phyloP scores from a whole-genome alignment of 2,329 filamentous ascomycete species.

The Colletotrichum trifolii region DNA sequence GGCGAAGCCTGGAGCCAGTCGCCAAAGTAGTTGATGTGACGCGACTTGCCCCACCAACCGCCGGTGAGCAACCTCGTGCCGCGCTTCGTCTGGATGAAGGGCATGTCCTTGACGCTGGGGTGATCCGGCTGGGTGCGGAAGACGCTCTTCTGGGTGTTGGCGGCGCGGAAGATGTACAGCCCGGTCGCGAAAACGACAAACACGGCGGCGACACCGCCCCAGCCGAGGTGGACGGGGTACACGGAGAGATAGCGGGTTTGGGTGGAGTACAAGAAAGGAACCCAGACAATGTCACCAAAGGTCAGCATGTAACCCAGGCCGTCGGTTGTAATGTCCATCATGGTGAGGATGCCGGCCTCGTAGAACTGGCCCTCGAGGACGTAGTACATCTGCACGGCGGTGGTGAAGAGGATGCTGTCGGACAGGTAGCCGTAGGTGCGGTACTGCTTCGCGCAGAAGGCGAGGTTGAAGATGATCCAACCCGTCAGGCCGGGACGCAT shows the following conservation, averaged over 20 bases:
- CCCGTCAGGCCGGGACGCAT: constrained; percentile 77
- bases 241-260: constrained; percentile 76
- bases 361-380: constrained; percentile 76
- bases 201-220: constrained; percentile 64
- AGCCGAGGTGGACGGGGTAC: constrained; percentile 73
- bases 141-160: constrained; percentile 80
- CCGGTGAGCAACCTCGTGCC: constrained; percentile 74
- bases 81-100: constrained; percentile 74
- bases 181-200: constrained; percentile 68
- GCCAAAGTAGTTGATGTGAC: constrained; percentile 81
- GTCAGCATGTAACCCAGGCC: constrained; percentile 82
- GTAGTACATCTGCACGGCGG: constrained; percentile 73
- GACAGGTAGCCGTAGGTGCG: constrained; percentile 74
- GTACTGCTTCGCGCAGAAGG: constrained; percentile 77
- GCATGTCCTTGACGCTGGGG: constrained; percentile 71
- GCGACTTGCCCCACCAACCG: constrained; percentile 79
- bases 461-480: constrained; percentile 75
- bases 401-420: constrained; percentile 75
- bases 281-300: constrained; percentile 79
- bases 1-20: constrained; percentile 81
- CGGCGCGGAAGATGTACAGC: constrained; percentile 77
- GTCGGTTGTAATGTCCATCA: constrained; percentile 79
- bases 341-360: constrained; percentile 77
- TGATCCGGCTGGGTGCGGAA: constrained; percentile 78
- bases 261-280: constrained; percentile 77